A percentile compares a stretch with the other conserved stretches of the same genome.
Evolutionary conservation across 331 rosid species (phyloP).

Genomic region (Rhamnella rubrinervis): DNA sequence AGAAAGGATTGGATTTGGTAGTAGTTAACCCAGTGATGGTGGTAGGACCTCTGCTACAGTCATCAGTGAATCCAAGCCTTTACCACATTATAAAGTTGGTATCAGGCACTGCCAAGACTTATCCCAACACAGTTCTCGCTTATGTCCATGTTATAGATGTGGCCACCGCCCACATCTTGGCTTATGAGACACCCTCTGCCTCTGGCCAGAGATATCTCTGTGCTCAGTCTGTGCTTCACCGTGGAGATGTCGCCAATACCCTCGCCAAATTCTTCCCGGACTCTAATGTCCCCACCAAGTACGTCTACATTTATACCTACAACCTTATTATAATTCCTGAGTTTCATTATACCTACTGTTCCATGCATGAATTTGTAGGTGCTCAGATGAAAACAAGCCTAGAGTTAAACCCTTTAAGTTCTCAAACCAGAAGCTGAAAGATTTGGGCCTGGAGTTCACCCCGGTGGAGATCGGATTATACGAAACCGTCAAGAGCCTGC

Average conservation of each 20-base stretch:
- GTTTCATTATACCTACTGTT: no score
- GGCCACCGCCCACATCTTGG: constrained; percentile 72
- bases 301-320: constrained; percentile 19
- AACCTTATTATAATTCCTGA: not conserved
- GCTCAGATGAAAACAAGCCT: constrained; percentile 73
- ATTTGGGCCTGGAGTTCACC: constrained; percentile 59
- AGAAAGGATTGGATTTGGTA: constrained; percentile 64
- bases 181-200: constrained; percentile 66
- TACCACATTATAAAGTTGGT: constrained; percentile 73
- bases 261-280: constrained; percentile 74
- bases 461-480: constrained; percentile 58
- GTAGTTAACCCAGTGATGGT: constrained; percentile 89
- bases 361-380: constrained; percentile 30
- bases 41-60: constrained; percentile 71
- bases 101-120: constrained; percentile 77
- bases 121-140: constrained; percentile 76
- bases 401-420: constrained; percentile 59
- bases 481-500: constrained; percentile 71
- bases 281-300: constrained; percentile 84
- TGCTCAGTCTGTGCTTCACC: constrained; percentile 69
- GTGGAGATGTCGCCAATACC: constrained; percentile 73
- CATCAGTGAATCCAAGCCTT: constrained; percentile 70
- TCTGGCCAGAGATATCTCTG: constrained; percentile 72
- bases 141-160: constrained; percentile 79
- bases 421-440: constrained; percentile 62